Evolutionary conservation across 208 protist species (phyloP).

Genomic region (Histomonas meleagridis): DNA sequence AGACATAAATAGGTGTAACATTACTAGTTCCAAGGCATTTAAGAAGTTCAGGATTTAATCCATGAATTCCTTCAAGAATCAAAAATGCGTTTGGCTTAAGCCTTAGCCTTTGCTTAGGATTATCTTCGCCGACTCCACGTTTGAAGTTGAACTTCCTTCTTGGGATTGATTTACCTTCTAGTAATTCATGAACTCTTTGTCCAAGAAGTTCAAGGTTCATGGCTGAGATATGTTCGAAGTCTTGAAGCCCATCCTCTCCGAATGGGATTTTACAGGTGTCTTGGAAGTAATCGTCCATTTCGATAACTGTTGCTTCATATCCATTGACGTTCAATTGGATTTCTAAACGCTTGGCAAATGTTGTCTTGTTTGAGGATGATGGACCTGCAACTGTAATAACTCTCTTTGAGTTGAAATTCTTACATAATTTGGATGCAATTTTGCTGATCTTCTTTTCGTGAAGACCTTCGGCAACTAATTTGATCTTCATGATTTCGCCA

Average conservation of each 20-base stretch:
- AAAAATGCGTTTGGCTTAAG: not conserved
- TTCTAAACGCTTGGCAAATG: not conserved
- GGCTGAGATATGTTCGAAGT: conserved; percentile 19
- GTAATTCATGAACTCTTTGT: not conserved
- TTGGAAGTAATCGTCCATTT: conserved; percentile 37
- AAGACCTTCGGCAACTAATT: conserved; percentile 25
- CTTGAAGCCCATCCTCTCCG: conserved; percentile 12
- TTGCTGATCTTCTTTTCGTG: not conserved
- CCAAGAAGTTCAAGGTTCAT: conserved; percentile 12
- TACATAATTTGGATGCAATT: not conserved
- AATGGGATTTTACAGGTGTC: not conserved
- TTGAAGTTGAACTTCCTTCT: not conserved
- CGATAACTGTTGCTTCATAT: not conserved
- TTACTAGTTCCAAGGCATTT: not conserved
- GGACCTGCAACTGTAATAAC: conserved; percentile 11
- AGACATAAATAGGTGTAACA: conserved; percentile 33
- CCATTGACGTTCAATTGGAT: conserved; percentile 25
- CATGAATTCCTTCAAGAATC: conserved; percentile 30
- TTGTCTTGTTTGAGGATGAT: conserved; percentile 29
- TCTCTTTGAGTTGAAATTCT: not conserved
- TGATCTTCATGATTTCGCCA: not conserved
- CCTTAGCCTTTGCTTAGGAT: not conserved
- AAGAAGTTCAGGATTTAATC: conserved; percentile 12
- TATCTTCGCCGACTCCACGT: not conserved
- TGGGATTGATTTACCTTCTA: not conserved